Percentiles rank a stretch among this genome's conserved stretches.
Evolutionary conservation across 768 basidiomycete genomes (phyloP).

Genomic region (Macrolepiota albuminosa): DNA sequence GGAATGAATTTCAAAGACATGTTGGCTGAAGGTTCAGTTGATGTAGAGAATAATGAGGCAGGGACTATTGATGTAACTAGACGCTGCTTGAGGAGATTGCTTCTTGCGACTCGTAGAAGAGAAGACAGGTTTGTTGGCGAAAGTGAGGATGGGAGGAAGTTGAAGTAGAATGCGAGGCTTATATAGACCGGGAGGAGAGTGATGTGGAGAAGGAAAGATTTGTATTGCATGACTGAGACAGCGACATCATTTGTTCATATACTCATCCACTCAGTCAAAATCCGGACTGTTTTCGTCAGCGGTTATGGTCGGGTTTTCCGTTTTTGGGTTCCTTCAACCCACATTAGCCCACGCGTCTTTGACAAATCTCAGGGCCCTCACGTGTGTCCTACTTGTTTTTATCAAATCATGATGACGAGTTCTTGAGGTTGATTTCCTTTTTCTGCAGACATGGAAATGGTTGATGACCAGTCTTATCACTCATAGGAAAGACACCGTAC

Average conservation of each 20-base stretch:
- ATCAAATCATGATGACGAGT: constrained; percentile 2
- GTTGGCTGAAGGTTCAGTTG: background rate
- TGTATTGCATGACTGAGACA: constrained; percentile 31
- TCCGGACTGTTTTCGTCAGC: constrained; percentile 8
- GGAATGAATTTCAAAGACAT: constrained; percentile 39
- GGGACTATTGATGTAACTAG: constrained; percentile 12
- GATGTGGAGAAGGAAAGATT: constrained; percentile 29
- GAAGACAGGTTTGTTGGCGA: constrained; percentile 31
- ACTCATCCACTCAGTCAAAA: background rate
- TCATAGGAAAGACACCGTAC: constrained; percentile 10
- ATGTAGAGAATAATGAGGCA: constrained; percentile 10
- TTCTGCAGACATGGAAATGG: constrained; percentile 1
- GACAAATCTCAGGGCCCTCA: background rate
- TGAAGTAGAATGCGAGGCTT: constrained; percentile 32
- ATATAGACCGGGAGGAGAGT: constrained; percentile 36
- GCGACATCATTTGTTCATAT: constrained; percentile 11
- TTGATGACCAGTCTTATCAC: constrained; percentile 13
- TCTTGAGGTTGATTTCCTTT: no score
- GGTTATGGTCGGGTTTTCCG: background rate
- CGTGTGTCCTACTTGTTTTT: background rate
- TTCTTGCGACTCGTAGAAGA: constrained; percentile 32
- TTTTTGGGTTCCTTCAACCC: constrained; percentile 1
- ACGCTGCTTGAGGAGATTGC: constrained; percentile 25
- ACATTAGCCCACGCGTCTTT: constrained; percentile 1
- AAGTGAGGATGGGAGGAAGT: constrained; percentile 21